A percentile compares a stretch with the other conserved stretches of the same genome.
Evolutionary conservation across 1,284 basidiomycete species (phyloP).

Genomic region (Trichosporon sp.): DNA sequence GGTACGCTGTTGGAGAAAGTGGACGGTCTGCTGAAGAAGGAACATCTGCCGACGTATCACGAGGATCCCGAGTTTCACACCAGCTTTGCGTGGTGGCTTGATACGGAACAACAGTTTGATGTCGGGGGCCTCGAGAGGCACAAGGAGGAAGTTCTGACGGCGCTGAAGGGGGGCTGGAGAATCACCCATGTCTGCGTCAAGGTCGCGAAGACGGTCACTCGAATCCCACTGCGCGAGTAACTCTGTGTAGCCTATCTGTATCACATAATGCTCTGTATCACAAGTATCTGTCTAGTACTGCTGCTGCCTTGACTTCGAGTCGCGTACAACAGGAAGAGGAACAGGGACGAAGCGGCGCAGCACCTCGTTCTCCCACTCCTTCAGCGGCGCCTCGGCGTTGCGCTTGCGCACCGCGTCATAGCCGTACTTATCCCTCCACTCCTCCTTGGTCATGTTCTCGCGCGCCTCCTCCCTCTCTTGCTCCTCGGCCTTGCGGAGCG

Average conservation of each 20-base stretch:
- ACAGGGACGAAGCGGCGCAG: constrained; percentile 49
- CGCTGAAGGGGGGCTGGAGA: constrained; percentile 37
- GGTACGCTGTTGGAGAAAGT: constrained; percentile 36
- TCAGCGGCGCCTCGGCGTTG: constrained; percentile 35
- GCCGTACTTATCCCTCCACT: constrained; percentile 36
- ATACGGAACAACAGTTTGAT: neutral
- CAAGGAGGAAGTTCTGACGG: neutral
- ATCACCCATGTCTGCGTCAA: constrained; percentile 41
- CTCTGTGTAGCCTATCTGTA: neutral
- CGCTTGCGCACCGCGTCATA: constrained; percentile 64
- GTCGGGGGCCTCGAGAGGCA: neutral
- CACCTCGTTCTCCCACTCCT: constrained; percentile 55
- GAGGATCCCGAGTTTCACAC: constrained; percentile 53
- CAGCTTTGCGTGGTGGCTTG: constrained; percentile 52
- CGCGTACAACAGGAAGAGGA: constrained; percentile 37
- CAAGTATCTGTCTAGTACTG: neutral
- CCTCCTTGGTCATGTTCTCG: constrained; percentile 50
- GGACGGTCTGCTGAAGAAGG: constrained; percentile 40
- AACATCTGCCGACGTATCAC: constrained; percentile 51
- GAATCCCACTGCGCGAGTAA: constrained; percentile 23
- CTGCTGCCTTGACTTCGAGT: constrained; percentile 27
- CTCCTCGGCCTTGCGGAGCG: constrained; percentile 57
- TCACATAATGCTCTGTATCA: constrained; percentile 12
- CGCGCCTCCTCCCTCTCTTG: constrained; percentile 52
- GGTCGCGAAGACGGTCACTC: constrained; percentile 41